A percentile compares a stretch with the other conserved stretches of the same genome.
Evolutionary conservation across 1,284 basidiomycete genomes (phyloP).

Genomic region (Naganishia liquefaciens): DNA sequence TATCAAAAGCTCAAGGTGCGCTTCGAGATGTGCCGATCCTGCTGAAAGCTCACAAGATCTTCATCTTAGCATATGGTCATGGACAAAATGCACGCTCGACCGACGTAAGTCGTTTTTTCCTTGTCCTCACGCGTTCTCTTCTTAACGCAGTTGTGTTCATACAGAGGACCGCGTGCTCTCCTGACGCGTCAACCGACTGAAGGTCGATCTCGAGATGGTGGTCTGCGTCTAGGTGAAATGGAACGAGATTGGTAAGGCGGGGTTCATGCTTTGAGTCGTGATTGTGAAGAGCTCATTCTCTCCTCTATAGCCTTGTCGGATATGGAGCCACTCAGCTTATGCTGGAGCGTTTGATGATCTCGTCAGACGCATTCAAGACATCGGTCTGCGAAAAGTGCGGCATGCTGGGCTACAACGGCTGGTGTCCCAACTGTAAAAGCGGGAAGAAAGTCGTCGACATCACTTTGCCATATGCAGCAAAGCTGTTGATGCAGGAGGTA

Average conservation of each 20-base stretch:
- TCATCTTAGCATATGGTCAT: conserved; percentile 88
- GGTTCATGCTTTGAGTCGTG: conserved; percentile 42
- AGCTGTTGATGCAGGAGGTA: conserved; percentile 95
- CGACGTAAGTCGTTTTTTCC: conserved; percentile 62
- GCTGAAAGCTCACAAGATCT: neutral
- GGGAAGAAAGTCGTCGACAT: conserved; percentile 93
- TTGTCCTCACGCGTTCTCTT: neutral
- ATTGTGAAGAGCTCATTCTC: neutral
- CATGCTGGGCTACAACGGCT: conserved; percentile 93
- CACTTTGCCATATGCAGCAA: conserved; percentile 98
- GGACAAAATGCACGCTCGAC: conserved; percentile 99
- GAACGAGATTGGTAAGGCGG: conserved; percentile 83
- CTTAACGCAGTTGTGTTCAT: conserved; percentile 11
- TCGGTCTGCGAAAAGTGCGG: conserved; percentile 95
- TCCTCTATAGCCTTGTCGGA: conserved; percentile 67
- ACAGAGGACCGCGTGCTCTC: conserved; percentile 89
- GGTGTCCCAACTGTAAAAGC: conserved; percentile 94
- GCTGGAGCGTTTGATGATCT: conserved; percentile 96
- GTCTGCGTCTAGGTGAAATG: conserved; percentile 97
- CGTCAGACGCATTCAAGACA: conserved; percentile 94
- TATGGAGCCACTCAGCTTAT: conserved; percentile 95
- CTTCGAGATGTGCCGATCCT: neutral
- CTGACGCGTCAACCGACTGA: conserved; percentile 98
- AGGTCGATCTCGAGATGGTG: conserved; percentile 95
- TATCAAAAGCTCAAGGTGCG: conserved; percentile 67